phyloP scores from a whole-genome alignment of 192 early-diverging fungal species.

The Coemansia sp. region DNA sequence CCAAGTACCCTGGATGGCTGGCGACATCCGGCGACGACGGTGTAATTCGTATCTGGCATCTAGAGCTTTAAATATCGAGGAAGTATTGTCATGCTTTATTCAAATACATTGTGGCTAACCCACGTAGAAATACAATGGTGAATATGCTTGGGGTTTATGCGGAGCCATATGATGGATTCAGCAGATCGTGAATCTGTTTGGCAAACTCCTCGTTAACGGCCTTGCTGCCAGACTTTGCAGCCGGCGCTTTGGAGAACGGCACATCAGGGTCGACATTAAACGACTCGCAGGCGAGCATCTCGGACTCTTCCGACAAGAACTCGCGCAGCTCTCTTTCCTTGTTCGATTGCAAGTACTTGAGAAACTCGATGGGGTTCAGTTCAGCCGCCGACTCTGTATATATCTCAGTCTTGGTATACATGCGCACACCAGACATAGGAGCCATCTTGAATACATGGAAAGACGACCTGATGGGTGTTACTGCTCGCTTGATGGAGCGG shows the following conservation, averaged over 20 bases:
- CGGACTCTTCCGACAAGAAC: slow-evolving; percentile 41
- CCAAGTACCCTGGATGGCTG: slow-evolving; percentile 67
- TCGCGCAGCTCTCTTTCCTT: slow-evolving; percentile 27
- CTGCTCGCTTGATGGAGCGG: neutral
- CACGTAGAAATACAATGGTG: neutral
- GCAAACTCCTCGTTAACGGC: slow-evolving; percentile 46
- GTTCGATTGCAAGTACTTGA: slow-evolving; percentile 35
- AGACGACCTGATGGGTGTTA: neutral
- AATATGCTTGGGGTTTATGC: slow-evolving; percentile 11
- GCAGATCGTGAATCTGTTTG: slow-evolving; percentile 43
- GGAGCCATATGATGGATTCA: slow-evolving; percentile 34
- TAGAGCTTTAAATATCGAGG: slow-evolving; percentile 18
- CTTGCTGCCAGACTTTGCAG: slow-evolving; percentile 10
- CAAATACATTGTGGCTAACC: slow-evolving; percentile 1
- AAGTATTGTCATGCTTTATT: neutral
- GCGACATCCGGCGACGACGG: slow-evolving; percentile 94
- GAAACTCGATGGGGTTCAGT: slow-evolving; percentile 38
- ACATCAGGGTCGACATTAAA: slow-evolving; percentile 22
- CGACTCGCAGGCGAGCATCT: slow-evolving; percentile 34
- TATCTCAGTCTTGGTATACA: slow-evolving; percentile 29
- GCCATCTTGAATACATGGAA: neutral
- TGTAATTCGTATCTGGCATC: slow-evolving; percentile 77
- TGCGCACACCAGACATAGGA: neutral
- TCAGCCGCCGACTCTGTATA: slow-evolving; percentile 19
- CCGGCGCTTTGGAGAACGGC: slow-evolving; percentile 4